Conservation (phyloP, 129 eudicot genomes). For the Centaurea solstitialis region DNA sequence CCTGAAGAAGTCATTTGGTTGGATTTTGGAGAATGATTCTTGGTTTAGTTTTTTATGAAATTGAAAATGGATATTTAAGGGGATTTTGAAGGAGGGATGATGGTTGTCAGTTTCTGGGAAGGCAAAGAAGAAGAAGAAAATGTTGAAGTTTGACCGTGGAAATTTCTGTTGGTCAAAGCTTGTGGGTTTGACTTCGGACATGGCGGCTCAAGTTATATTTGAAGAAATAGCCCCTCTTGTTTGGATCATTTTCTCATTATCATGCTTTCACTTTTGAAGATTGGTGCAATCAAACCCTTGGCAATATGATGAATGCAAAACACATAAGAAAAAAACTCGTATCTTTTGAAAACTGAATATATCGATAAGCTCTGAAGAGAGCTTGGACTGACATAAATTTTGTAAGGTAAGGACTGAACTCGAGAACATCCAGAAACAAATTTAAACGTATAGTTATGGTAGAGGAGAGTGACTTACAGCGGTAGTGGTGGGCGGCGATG, state of each 20-base stretch:
- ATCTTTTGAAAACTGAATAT: background rate
- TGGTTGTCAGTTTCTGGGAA: slow-evolving; percentile 44
- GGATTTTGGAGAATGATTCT: slow-evolving; percentile 3
- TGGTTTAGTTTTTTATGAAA: slow-evolving; percentile 10
- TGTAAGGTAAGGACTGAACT: background rate
- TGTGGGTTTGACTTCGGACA: slow-evolving; percentile 68
- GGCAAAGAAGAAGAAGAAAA: slow-evolving; percentile 19
- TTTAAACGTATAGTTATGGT: too few relatives aligned
- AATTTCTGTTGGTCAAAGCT: slow-evolving; percentile 55
- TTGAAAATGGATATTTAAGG: slow-evolving; percentile 26
- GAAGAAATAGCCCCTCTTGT: slow-evolving; percentile 4
- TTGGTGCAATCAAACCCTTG: background rate
- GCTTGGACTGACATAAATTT: background rate
- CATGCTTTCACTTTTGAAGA: background rate
- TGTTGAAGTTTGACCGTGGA: slow-evolving; percentile 75
- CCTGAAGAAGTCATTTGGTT: slow-evolving; percentile 72
- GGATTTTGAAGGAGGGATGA: slow-evolving; percentile 2
- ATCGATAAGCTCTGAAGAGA: background rate
- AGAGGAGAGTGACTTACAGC: too few relatives aligned
- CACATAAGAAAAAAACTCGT: too few relatives aligned
- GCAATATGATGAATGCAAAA: background rate
- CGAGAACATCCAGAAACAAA: background rate
- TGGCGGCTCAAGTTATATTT: slow-evolving; percentile 56
- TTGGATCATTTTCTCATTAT: background rate
- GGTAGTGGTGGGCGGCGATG: too few relatives aligned